These are phyloP conservation scores for Candida taoyuanica DNA, from an alignment of 805 yeast genomes.

Conservation along the genomic window DNA sequence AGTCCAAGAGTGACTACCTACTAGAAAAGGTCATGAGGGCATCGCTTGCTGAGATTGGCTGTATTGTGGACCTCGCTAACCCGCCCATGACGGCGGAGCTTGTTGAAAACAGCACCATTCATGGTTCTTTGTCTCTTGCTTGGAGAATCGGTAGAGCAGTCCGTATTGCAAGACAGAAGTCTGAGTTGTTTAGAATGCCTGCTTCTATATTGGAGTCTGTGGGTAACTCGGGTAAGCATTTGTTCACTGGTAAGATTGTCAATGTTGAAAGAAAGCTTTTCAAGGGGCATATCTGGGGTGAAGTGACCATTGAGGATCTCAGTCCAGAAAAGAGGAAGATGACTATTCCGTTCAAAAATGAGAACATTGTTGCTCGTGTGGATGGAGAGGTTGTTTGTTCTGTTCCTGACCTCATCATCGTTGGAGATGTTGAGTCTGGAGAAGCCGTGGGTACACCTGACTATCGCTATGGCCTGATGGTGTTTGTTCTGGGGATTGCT, in stretches of 20 bases:
- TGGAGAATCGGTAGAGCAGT: constrained; percentile 47
- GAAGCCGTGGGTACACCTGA: constrained; percentile 48
- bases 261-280: constrained; percentile 37
- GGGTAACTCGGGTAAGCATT: constrained; percentile 32
- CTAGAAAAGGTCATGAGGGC: constrained; percentile 39
- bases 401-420: constrained; percentile 44
- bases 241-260: constrained; percentile 40
- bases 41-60: constrained; percentile 39
- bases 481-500: constrained; percentile 39
- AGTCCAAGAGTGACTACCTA: constrained; percentile 29
- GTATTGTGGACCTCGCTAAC: constrained; percentile 31
- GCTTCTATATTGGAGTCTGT: constrained; percentile 34
- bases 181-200: constrained; percentile 34
- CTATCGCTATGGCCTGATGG: constrained; percentile 40
- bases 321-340: constrained; percentile 14
- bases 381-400: constrained; percentile 32
- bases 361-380: constrained; percentile 36
- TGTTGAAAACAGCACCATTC: constrained; percentile 27
- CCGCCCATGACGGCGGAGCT: constrained; percentile 31
- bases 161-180: constrained; percentile 32
- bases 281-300: constrained; percentile 43
- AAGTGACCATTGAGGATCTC: constrained; percentile 32
- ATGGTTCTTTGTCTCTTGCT: constrained; percentile 34
- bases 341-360: constrained; percentile 44
- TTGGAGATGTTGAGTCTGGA: constrained; percentile 38